Evolutionary conservation across 192 early-diverging fungal genomes (phyloP), one percentile per base, ranked within the genome.

Genomic region (Backusella parvicylindrica): DNA sequence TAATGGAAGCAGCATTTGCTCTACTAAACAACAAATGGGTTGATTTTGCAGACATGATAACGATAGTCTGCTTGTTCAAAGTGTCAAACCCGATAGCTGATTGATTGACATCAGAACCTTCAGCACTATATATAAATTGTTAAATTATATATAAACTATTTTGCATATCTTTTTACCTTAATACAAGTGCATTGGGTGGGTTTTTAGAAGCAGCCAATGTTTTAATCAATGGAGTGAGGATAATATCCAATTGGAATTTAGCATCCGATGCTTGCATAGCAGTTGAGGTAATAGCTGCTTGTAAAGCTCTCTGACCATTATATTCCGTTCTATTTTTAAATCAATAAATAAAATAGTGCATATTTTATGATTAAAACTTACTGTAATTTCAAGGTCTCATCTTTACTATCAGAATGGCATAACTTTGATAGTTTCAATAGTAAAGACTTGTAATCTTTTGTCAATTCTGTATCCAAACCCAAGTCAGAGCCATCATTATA

Each of bases 401-500:
- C 68, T 16, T 60, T 37, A 21, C 63, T 79, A 71, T 75, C 79
- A 78, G 33, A 75, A 75, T 43, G 56, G 80, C 83, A 72, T 79
- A 88, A 82, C 1, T 68, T 50, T 8, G 89, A 88, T 81, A 91
- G 91, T 11, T 75, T 82, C 35, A 78, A 68, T 16, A 92, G 72
- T 41, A 93, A 79, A 21, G 74, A 73, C 68, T 88, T 86, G 76
- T 92, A 93, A 40, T 86, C 67, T 1, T 81, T 64, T 11, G 83
- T 85, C 64, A 89, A 84, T 69, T 88, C 86, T 30, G 50, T 30
- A 79, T 97, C 94, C 47, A 95, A 89, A 49, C 85, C 88, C 26
- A 94, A 78, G 2, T 89, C 89, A 5, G 89, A 84, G 0, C 90
- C 90, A 38, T 94, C 87, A 71, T 95, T 92, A 71, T 86, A 77